These are phyloP conservation scores for Colletotrichum costaricense DNA, from an alignment of 2,329 filamentous ascomycete species.

Conservation along the genomic window DNA sequence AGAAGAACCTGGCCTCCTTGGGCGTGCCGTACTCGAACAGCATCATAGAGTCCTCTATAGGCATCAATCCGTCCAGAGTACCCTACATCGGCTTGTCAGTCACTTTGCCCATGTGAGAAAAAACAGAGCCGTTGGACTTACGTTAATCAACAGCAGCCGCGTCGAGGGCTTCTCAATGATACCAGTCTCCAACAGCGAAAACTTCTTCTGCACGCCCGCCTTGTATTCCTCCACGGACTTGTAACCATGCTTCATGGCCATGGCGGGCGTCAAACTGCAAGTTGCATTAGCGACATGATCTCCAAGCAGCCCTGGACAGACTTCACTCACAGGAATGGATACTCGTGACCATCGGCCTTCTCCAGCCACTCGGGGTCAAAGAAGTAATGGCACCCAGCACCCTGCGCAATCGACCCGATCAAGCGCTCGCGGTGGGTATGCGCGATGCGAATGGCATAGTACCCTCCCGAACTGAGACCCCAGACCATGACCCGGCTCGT, in stretches of 20 bases:
- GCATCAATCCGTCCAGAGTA: slow-evolving; percentile 72
- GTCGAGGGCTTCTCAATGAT: slow-evolving; percentile 67
- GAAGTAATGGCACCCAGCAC: slow-evolving; percentile 66
- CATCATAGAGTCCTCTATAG: slow-evolving; percentile 75
- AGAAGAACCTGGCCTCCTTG: slow-evolving; percentile 73
- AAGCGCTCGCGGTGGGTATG: slow-evolving; percentile 71
- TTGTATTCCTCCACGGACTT: slow-evolving; percentile 65
- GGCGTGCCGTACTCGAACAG: slow-evolving; percentile 72
- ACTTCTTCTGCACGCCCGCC: slow-evolving; percentile 66
- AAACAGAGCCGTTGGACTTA: slow-evolving; percentile 44
- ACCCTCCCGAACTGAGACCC: slow-evolving; percentile 75
- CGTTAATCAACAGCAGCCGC: slow-evolving; percentile 70
- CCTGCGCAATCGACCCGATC: slow-evolving; percentile 68
- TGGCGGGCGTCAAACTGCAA: slow-evolving; percentile 60
- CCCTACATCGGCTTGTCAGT: slow-evolving; percentile 53
- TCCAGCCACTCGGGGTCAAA: slow-evolving; percentile 66
- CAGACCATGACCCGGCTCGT: slow-evolving; percentile 68
- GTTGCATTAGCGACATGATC: slow-evolving; percentile 1
- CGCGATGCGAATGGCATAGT: slow-evolving; percentile 75
- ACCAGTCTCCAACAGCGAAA: slow-evolving; percentile 70
- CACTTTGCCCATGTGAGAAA: not conserved
- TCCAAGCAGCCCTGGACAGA: not conserved
- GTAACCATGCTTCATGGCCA: slow-evolving; percentile 74
- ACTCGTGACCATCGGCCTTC: slow-evolving; percentile 73
- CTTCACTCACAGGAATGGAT: slow-evolving; percentile 64